phyloP scores from a whole-genome alignment of 257 asterid species.

The Avicennia marina region DNA sequence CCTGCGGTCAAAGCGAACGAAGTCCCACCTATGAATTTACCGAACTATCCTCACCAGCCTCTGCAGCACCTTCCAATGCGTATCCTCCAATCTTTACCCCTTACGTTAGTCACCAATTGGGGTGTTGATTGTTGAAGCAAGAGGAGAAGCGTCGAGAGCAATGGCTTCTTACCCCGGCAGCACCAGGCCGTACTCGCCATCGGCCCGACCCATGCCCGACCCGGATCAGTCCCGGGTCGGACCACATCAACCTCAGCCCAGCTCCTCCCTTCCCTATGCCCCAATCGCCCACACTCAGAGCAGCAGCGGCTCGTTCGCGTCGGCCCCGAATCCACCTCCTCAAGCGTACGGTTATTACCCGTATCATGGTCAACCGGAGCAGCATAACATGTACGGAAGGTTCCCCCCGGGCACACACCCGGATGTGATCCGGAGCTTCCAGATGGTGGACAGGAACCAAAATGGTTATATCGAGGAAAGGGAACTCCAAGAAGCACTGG shows the following conservation, averaged over 20 bases:
- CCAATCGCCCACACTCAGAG: constrained; percentile 15
- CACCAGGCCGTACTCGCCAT: constrained; percentile 32
- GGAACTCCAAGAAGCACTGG: constrained; percentile 69
- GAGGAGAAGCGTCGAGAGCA: too few relatives aligned
- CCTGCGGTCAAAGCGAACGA: too few relatives aligned
- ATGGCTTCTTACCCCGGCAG: background rate
- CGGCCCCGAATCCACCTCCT: constrained; percentile 33
- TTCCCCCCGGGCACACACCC: constrained; percentile 80
- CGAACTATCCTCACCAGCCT: too few relatives aligned
- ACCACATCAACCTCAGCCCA: constrained; percentile 35
- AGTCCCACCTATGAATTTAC: too few relatives aligned
- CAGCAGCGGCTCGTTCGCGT: constrained; percentile 25
- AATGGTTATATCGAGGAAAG: constrained; percentile 74
- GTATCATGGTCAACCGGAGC: constrained; percentile 28
- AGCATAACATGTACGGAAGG: constrained; percentile 23
- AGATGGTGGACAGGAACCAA: constrained; percentile 72
- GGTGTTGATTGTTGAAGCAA: too few relatives aligned
- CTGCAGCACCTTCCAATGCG: too few relatives aligned
- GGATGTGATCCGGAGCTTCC: constrained; percentile 69
- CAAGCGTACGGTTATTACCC: constrained; percentile 28
- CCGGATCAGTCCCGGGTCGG: constrained; percentile 31
- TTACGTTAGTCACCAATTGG: too few relatives aligned
- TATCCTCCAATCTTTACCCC: too few relatives aligned
- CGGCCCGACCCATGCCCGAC: constrained; percentile 71
- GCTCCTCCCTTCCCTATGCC: constrained; percentile 27